Conservation (phyloP, 305 asterid genomes). For the Solanum chacoense region DNA sequence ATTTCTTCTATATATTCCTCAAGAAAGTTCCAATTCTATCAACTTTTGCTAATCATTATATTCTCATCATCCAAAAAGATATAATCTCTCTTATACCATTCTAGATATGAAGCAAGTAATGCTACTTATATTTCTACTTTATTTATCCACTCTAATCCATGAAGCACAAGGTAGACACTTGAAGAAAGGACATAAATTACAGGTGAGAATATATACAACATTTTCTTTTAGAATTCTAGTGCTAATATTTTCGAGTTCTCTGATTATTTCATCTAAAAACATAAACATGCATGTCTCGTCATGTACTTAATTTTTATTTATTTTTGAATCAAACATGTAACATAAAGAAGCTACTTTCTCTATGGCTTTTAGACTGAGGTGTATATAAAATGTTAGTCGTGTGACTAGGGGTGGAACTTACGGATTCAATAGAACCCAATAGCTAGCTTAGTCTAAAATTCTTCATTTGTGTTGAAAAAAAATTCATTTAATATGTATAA, state of each 20-base stretch:
- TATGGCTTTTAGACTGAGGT: neutral
- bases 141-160: conserved; percentile 33
- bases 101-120: conserved; percentile 23
- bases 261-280: neutral
- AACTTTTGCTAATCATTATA: neutral
- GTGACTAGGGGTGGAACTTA: neutral
- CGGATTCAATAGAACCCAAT: neutral
- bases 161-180: conserved; percentile 52
- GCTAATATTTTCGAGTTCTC: neutral
- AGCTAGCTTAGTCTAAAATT: neutral
- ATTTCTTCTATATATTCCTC: neutral
- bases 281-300: neutral
- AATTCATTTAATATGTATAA: neutral
- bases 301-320: neutral
- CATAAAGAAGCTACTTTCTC: neutral
- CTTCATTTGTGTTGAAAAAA: neutral
- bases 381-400: too few relatives aligned
- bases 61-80: neutral
- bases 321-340: neutral
- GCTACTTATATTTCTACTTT: conserved; percentile 24
- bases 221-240: neutral
- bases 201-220: neutral
- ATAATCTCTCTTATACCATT: neutral
- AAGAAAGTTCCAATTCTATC: neutral
- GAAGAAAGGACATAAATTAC: conserved; percentile 4